Conservation (phyloP, 2,329 filamentous ascomycete genomes). For the Hymenoscyphus salicellus region DNA sequence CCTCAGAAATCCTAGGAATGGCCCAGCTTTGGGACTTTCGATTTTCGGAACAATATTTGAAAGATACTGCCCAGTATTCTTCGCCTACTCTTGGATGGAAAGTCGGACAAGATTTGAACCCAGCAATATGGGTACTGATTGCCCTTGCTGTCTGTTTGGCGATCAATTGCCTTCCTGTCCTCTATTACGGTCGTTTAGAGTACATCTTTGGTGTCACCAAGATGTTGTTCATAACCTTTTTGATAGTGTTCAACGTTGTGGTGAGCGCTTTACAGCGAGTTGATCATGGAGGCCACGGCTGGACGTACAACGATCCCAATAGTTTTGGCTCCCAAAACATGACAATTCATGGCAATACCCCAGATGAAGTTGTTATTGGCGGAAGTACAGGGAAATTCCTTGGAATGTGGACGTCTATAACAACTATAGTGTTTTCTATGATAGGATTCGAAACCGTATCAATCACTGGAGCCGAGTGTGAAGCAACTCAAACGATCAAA, state of each 20-base stretch:
- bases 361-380: conserved; percentile 18
- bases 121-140: conserved; percentile 41
- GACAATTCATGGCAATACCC: conserved; percentile 31
- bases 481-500: conserved; percentile 44
- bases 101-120: conserved; percentile 29
- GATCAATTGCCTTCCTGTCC: conserved; percentile 40
- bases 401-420: conserved; percentile 42
- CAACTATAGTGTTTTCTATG: conserved; percentile 43
- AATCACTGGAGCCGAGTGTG: conserved; percentile 44
- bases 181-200: conserved; percentile 56
- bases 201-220: conserved; percentile 63
- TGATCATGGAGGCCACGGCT: conserved; percentile 28
- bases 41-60: conserved; percentile 36
- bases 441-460: conserved; percentile 44
- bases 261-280: conserved; percentile 35
- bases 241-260: conserved; percentile 51
- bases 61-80: conserved; percentile 35
- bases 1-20: conserved; percentile 39
- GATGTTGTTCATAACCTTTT: conserved; percentile 55
- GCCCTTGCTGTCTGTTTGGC: conserved; percentile 36
- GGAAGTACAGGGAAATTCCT: conserved; percentile 36
- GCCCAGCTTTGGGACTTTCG: conserved; percentile 43
- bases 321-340: conserved; percentile 34
- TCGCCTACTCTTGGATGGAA: conserved; percentile 34
- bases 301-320: conserved; percentile 38